These are phyloP conservation scores for Selaginella moellendorffii DNA, from an alignment of 75 land plant species.

Conservation along the genomic window DNA sequence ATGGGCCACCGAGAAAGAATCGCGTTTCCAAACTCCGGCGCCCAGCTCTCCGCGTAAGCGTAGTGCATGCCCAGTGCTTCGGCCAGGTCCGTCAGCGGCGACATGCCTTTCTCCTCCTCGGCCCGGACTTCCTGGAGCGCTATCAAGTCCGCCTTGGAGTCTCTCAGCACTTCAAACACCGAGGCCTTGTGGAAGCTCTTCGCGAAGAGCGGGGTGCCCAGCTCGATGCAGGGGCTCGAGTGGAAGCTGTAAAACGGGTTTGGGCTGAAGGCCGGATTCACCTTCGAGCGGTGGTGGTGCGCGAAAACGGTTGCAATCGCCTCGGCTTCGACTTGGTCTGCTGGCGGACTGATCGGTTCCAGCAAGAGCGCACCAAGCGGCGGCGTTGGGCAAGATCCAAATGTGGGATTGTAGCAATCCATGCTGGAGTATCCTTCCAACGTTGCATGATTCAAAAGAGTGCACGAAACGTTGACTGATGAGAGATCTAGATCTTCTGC, in stretches of 20 bases:
- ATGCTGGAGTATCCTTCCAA: no score
- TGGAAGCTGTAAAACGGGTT: not conserved
- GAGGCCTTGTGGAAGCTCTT: not conserved
- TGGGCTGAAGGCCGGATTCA: not conserved
- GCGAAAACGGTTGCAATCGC: no score
- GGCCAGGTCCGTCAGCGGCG: constrained; percentile 55
- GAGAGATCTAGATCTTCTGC: no score
- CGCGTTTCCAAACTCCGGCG: constrained; percentile 76
- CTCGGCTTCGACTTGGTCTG: not conserved
- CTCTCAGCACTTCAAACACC: constrained; percentile 45
- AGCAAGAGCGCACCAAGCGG: no score
- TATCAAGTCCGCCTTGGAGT: constrained; percentile 49
- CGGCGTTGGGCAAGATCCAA: no score
- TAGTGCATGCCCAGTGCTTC: constrained; percentile 57
- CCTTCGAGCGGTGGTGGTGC: not conserved
- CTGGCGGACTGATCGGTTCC: not conserved
- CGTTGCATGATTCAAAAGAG: no score
- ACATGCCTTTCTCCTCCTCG: constrained; percentile 60
- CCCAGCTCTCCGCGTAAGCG: constrained; percentile 87
- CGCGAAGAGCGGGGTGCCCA: not conserved
- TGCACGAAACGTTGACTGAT: no score
- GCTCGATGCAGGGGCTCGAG: not conserved
- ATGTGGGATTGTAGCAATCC: no score
- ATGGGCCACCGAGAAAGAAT: constrained; percentile 66
- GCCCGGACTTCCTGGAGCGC: constrained; percentile 75